A percentile compares a stretch with the other conserved stretches of the same genome.
Evolutionary conservation across 2,329 filamentous ascomycete genomes (phyloP).

Genomic region (Stromatinia cepivora): DNA sequence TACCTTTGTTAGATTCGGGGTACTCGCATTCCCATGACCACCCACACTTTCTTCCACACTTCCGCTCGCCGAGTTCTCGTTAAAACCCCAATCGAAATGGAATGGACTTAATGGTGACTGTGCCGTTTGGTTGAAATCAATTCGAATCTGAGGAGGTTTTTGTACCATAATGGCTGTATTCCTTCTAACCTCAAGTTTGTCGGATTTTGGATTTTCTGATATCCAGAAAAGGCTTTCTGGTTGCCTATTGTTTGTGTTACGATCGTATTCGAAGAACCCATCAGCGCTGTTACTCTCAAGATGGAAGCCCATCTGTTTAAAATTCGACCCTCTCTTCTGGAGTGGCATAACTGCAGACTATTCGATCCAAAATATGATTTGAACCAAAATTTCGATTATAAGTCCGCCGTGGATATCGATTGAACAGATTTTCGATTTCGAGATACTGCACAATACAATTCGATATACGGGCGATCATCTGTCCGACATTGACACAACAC

Average conservation of each 20-base stretch:
- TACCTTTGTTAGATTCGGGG: conserved; percentile 13
- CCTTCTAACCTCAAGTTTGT: neutral
- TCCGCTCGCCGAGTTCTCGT: conserved; percentile 4
- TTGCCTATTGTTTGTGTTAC: conserved; percentile 21
- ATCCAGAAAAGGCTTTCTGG: conserved; percentile 15
- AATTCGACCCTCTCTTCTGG: neutral
- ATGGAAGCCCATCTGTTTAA: conserved; percentile 4
- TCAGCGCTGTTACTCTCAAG: conserved; percentile 10
- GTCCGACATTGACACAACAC: neutral
- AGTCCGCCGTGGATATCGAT: neutral
- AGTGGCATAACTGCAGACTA: neutral
- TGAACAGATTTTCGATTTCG: neutral
- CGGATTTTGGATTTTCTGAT: conserved; percentile 16
- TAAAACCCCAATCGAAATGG: neutral
- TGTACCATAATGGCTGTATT: conserved; percentile 4
- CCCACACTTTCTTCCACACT: conserved; percentile 1
- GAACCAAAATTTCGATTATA: neutral
- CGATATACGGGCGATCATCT: conserved; percentile 7
- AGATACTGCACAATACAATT: conserved; percentile 4
- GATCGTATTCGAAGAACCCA: conserved; percentile 17
- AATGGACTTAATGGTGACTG: conserved; percentile 10
- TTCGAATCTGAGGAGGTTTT: neutral
- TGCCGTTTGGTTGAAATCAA: neutral
- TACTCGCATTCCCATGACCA: neutral
- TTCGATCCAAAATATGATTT: neutral